Base-by-base conservation (phyloP, 345 rosid species). In the Heritiera fomes region DNA sequence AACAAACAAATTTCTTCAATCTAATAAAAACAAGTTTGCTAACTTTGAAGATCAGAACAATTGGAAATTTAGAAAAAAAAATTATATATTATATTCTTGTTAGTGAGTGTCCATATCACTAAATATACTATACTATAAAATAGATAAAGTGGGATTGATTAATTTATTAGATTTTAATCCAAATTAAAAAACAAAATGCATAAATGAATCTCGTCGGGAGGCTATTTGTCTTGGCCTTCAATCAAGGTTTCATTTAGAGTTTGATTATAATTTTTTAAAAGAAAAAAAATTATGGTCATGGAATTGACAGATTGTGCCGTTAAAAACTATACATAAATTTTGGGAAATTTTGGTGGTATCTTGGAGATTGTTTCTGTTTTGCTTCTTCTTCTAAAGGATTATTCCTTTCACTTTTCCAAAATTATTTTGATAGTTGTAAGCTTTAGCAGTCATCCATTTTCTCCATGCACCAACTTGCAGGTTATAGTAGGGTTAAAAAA, bases 21-120 rank as follows among this genome's bases (percentile, higher is more conserved):
- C 50, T 32, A 67, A 82, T 76, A 61, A 81, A 84, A 80, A 75
- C 87, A 87, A 69, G 20, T 46, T 79, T 67, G 77, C 77, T 79
- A 86, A 85, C 89, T 89, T 86, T 81, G 63, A 70, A 83, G 81
- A 80, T 86, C 70, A 80, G 77, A 80, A 12, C 20, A 70, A 47
- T 70, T 12, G 73, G 23, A 15, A 52, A 20, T 50, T 74, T 71
- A 59, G 79, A 80, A 80, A 83, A 73, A 58, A 12, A 30, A 30
- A 32, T 10, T 66, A 14, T 8, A 5, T 40, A 3, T 8, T 66
- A 66, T 17, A 71, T 41, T 34, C 81, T 76, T 85, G 90, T 85
- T 85, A 85, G 89, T 91, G 94, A 89, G 84, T 87, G 90, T 87
- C 94, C 68, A 73, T 80, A 80, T 88, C 92, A 81, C 74, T 66